Base-by-base conservation (phyloP, 1,284 basidiomycete genomes). In the Cutaneotrichosporon daszewskae region DNA sequence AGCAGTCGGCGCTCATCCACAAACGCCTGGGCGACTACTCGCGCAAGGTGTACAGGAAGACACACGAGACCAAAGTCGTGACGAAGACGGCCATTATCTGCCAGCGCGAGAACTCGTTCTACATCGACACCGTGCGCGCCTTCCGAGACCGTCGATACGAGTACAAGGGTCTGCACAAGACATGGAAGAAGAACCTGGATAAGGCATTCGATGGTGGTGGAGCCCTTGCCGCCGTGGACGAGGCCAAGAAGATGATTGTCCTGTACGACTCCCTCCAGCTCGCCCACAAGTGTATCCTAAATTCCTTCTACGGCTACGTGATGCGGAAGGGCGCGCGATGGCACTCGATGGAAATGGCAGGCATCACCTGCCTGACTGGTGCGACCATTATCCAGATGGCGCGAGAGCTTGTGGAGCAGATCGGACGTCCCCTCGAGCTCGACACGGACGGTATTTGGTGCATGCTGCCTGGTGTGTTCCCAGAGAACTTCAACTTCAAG, bases 301-400 rank as follows among this genome's bases (percentile, higher is more conserved):
- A 99, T 76, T 97, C 94, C 3, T 98, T 98, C 78, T 98, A 98
- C 69, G 95, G 95, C 37, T 99, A 98, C 63, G 95, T 99, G 69
- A 99, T 98, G 95, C 84, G 94, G 28, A 99, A 99, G 68, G 95
- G 95, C 46, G 95, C 95, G 14, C 79, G 95, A 18, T 99, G 95
- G 95, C 94, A 98, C 72, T 97, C 92, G 28, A 98, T 99, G 95
- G 95, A 99, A 75, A 99, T 99, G 95, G 95, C 95, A 1, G 95
- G 95, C 17, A 97, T 99, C 59, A 99, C 95, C 9, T 99, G 95
- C 74, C 75, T 98, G 37, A 98, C 95, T 0, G 95, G 95, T n/a
- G 92, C 95, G 6, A 89, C 82, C 4, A 98, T 99, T 73, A 99
- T 99, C 59, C 95, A 99, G 69, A 94, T 98, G 90, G 95, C 95